Percentiles rank a stretch among this genome's conserved stretches.
Evolutionary conservation across 2,329 filamentous ascomycete species (phyloP).

Genomic region (Beauveria pseudobassiana): DNA sequence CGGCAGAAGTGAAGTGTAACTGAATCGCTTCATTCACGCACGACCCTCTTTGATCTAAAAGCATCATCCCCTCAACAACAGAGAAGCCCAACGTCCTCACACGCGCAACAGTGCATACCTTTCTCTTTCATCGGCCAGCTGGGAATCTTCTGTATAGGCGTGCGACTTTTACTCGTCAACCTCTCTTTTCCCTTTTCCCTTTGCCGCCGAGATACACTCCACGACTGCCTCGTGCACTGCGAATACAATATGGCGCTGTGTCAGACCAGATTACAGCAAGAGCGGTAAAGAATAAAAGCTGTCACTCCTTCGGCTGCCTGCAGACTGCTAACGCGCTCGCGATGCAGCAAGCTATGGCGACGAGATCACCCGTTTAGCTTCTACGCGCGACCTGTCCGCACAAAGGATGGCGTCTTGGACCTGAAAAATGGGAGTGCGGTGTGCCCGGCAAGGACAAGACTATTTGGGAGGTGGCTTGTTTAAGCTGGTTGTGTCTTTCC

Average conservation of each 20-base stretch:
- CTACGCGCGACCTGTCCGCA: slow-evolving; percentile 82
- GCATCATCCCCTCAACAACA: not conserved
- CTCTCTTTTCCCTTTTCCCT: not conserved
- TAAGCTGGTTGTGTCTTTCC: slow-evolving; percentile 87
- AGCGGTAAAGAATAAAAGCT: slow-evolving; percentile 53
- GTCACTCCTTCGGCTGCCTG: not conserved
- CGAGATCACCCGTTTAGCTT: slow-evolving; percentile 97
- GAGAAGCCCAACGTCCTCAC: not conserved
- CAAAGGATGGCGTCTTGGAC: slow-evolving; percentile 72
- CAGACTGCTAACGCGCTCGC: slow-evolving; percentile 15
- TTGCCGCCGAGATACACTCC: not conserved
- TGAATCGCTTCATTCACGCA: not conserved
- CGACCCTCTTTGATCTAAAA: not conserved
- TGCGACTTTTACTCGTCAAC: not conserved
- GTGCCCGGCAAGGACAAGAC: slow-evolving; percentile 96
- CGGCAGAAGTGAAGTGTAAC: not conserved
- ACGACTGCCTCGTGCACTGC: not conserved
- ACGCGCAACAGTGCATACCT: not conserved
- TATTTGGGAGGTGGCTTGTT: slow-evolving; percentile 95
- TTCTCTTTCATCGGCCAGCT: not conserved
- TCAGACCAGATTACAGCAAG: slow-evolving; percentile 79
- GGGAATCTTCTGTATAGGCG: not conserved
- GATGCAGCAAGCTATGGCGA: slow-evolving; percentile 83
- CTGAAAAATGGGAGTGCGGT: slow-evolving; percentile 95
- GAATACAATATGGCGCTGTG: slow-evolving; percentile 67